A percentile compares a stretch with the other conserved stretches of the same genome.
phyloP scores from a whole-genome alignment of 345 rosid genomes.

The Clausena lansium region DNA sequence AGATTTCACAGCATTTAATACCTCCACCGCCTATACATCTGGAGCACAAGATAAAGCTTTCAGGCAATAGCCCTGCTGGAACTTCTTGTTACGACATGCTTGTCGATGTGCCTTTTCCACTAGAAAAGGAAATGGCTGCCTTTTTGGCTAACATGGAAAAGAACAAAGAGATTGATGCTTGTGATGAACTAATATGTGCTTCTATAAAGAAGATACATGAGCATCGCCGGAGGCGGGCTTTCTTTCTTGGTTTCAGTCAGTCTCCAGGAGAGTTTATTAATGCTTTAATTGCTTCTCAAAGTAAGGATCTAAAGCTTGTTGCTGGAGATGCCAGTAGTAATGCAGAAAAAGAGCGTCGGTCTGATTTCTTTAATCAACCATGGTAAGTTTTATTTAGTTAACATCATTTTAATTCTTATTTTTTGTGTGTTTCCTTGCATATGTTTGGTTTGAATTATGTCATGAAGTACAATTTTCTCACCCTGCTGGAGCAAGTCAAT shows the following conservation, averaged over 20 bases:
- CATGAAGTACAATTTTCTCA: neutral
- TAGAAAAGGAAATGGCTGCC: constrained; percentile 45
- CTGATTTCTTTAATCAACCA: constrained; percentile 50
- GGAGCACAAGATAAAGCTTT: constrained; percentile 59
- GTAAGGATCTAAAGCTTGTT: constrained; percentile 54
- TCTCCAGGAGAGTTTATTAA: constrained; percentile 59
- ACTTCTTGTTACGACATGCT: constrained; percentile 53
- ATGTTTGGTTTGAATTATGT: neutral
- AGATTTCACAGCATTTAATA: constrained; percentile 45
- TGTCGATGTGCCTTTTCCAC: constrained; percentile 52
- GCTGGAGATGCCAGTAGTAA: constrained; percentile 44
- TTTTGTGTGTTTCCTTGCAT: neutral
- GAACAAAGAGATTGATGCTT: constrained; percentile 49
- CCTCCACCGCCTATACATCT: constrained; percentile 53
- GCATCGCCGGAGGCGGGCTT: constrained; percentile 51
- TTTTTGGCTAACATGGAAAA: constrained; percentile 41
- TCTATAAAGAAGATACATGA: constrained; percentile 48
- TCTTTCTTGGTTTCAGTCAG: constrained; percentile 59
- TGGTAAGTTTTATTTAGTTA: constrained; percentile 30
- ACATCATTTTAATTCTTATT: neutral
- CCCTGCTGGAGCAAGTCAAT: neutral
- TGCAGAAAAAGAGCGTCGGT: constrained; percentile 38
- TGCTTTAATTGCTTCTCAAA: constrained; percentile 49
- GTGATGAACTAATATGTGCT: constrained; percentile 39
- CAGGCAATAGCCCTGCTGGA: constrained; percentile 51